phyloP scores from a whole-genome alignment of 371 early-diverging fungal genomes.

The Zancudomyces culisetae region DNA sequence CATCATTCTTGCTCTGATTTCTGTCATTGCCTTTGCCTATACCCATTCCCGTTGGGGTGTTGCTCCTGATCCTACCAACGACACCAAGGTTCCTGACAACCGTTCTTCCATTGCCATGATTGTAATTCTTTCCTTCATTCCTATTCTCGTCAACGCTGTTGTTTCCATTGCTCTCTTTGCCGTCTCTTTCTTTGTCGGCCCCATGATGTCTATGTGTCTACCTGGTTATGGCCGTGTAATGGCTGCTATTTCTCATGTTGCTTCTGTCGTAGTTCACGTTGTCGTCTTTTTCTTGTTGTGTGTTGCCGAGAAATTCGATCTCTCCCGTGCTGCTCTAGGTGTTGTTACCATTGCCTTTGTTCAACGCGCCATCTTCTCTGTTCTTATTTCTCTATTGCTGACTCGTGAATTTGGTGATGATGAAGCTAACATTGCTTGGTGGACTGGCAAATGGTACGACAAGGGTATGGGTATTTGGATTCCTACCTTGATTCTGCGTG shows the following conservation, averaged over 20 bases:
- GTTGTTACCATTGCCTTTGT: conserved; percentile 39
- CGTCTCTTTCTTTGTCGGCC: conserved; percentile 47
- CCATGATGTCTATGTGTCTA: conserved; percentile 36
- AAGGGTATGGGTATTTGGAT: conserved; percentile 51
- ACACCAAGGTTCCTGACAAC: conserved; percentile 6
- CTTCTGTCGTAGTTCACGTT: conserved; percentile 39
- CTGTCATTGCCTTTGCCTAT: conserved; percentile 41
- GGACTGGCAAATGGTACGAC: conserved; percentile 74
- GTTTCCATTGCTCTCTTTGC: conserved; percentile 45
- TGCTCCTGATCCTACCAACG: conserved; percentile 5
- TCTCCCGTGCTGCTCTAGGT: conserved; percentile 40
- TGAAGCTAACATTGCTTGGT: conserved; percentile 68
- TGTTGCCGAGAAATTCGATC: conserved; percentile 41
- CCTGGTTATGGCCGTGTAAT: conserved; percentile 47
- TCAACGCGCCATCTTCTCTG: conserved; percentile 49
- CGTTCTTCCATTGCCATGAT: conserved; percentile 31
- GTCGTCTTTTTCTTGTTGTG: conserved; percentile 41
- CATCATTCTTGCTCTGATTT: conserved; percentile 37
- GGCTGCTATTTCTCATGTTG: conserved; percentile 45
- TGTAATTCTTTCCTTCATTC: conserved; percentile 43
- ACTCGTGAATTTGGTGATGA: conserved; percentile 67
- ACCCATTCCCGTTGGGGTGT: conserved; percentile 23
- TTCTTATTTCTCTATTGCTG: conserved; percentile 44
- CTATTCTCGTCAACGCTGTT: conserved; percentile 49
- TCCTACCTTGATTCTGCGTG: conserved; percentile 48